Base-by-base conservation (phyloP, 1,139 yeast species). In the Saccharomycopsis hybrid region DNA sequence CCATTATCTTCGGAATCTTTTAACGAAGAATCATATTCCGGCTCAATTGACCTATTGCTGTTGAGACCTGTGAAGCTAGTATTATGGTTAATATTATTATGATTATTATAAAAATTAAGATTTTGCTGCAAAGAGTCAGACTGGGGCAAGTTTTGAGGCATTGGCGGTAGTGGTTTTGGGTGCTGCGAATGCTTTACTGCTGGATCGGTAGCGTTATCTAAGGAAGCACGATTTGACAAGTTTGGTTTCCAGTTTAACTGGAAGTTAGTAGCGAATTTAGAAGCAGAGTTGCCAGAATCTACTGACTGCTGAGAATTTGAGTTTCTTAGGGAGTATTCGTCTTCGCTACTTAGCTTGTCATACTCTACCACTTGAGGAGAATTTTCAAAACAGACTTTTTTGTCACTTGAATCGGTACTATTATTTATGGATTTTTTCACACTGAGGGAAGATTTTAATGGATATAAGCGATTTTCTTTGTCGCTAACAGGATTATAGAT, bases 121-220 rank as follows among this genome's bases (percentile, higher is more conserved):
- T 51, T 43, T 25, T 51, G 52, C 33, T 49, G 47, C 2, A 51
- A 28, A 2, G 52, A 48, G 5, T 50, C 54, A 24, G 49, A 44
- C 24, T 49, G 39, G 5, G 52, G 52, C 31, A 49, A 24, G 38
- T 40, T 43, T 2, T 9, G n/a, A 4, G 50, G 52, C 52, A 52
- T 50, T 24, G 53, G 55, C 18, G 51, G 53, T 25, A 52, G 42
- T 8, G 53, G 53, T 35, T 52, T 48, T 24, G 48, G 51, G 40
- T 36, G 42, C 27, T 27, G 31, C 25, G 46, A 44, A 36, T 41
- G 53, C 13, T 38, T 47, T n/a, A 33, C 33, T 27, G 32, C 45
- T 31, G 13, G 41, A 30, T 11, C 28, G 5, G 46, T 33, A 27
- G 18, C 35, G 24, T 28, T 39, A 24, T 25, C 32, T 3, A 25